Evolutionary conservation across 257 asterid genomes (phyloP).

Genomic region (Solanum dulcamara): DNA sequence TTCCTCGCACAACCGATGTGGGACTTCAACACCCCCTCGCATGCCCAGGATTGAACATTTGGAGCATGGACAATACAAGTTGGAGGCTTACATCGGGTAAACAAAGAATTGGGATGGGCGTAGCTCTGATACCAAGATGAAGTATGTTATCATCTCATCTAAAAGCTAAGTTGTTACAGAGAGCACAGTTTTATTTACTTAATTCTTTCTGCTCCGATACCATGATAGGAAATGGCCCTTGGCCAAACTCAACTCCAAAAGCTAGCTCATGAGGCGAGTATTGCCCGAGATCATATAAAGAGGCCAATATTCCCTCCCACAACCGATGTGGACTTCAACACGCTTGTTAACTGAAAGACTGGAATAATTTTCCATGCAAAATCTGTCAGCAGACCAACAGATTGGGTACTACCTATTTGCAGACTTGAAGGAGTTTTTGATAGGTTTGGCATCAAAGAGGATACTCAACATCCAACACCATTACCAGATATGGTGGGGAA

Average conservation of each 20-base stretch:
- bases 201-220: not conserved
- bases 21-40: not conserved
- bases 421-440: not conserved
- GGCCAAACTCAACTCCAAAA: not conserved
- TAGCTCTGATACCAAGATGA: not conserved
- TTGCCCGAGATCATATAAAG: not conserved
- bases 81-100: not conserved
- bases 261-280: not conserved
- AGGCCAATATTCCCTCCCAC: not conserved
- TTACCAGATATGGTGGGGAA: not conserved
- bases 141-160: not conserved
- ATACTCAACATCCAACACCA: not conserved
- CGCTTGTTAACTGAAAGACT: not conserved
- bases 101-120: not conserved
- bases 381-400: not conserved
- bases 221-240: not conserved
- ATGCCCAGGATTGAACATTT: not conserved
- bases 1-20: not conserved
- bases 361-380: not conserved
- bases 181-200: not conserved
- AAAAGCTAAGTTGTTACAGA: not conserved
- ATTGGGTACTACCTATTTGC: not conserved
- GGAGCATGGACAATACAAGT: not conserved
- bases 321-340: not conserved
- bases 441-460: not conserved